A percentile compares a stretch with the other conserved stretches of the same genome.
Evolutionary conservation across 1,139 yeast genomes (phyloP).

Genomic region (Kurtzmaniella quercitrusa): DNA sequence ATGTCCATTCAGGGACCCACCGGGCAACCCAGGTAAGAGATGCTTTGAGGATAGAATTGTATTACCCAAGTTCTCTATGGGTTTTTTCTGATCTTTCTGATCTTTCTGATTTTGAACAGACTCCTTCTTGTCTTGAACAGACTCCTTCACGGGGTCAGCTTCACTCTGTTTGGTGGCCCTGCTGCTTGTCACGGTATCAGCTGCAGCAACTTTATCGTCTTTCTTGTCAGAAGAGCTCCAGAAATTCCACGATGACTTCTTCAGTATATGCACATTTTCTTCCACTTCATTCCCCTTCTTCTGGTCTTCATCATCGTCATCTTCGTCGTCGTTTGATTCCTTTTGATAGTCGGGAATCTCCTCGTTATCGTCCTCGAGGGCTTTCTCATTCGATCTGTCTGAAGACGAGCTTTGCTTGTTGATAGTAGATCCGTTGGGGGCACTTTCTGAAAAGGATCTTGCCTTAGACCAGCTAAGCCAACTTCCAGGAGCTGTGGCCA

Average conservation of each 20-base stretch:
- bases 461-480: conserved; percentile 6
- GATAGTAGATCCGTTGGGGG: not conserved
- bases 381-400: not conserved
- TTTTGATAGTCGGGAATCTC: conserved; percentile 1
- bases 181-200: conserved; percentile 1
- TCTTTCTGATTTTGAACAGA: conserved; percentile 5
- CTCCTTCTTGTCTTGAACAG: not conserved
- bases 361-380: conserved; percentile 6
- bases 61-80: conserved; percentile 18
- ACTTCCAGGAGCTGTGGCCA: not conserved
- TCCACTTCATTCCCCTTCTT: conserved; percentile 31
- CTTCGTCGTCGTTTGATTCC: conserved; percentile 10
- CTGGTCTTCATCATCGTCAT: conserved; percentile 21
- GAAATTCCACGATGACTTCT: conserved; percentile 33
- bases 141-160: not conserved
- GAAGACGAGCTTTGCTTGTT: not conserved
- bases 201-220: conserved; percentile 8
- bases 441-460: conserved; percentile 3
- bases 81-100: conserved; percentile 10
- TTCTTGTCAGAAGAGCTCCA: conserved; percentile 21
- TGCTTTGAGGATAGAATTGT: conserved; percentile 34
- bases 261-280: conserved; percentile 26
- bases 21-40: conserved; percentile 7
- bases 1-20: not conserved
- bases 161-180: conserved; percentile 3